Base-by-base conservation (phyloP, 1,139 yeast genomes). In the Sugiyamaella pinicola region DNA sequence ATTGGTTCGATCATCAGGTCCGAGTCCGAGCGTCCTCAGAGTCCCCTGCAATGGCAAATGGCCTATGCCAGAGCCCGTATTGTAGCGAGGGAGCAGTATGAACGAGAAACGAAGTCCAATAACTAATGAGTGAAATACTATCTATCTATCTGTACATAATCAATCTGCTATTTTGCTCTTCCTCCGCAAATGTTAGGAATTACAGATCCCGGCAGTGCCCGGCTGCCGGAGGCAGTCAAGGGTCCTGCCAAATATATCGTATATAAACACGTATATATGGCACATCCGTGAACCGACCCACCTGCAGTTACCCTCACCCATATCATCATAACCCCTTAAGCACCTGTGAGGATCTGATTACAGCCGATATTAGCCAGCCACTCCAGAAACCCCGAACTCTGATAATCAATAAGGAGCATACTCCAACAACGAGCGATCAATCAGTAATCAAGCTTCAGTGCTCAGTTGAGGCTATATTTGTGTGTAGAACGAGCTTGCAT, bases 1-100 rank as follows among this genome's bases (percentile, higher is more conserved):
- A 85, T 90, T 64, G 96, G 97, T 35, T 68, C 72, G 24, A 68
- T 91, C 28, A 91, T 91, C 61, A 83, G 98, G 75, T 87, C 96
- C 43, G 97, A 84, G 57, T 61, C 58, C 7, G 49, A 53, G 12
- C 53, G 59, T 15, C 66, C 67, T 21, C 60, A 57, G 28, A 53
- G 54, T 19, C 69, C 69, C n/a, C 52, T 63, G 29, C 67, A 66
- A 44, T 66, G 69, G 69, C 64, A 63, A 45, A 22, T 64, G 41
- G 64, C 66, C 19, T 64, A 62, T 46, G 61, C 62, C 17, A 54
- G 55, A 19, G 67, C 66, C 29, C 58, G 54, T 7, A 40, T 53
- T 13, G 52, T 38, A 4, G 42, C 43, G 15, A 26, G 48, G 35
- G 43, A 52, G 26, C 40, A 42, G 24, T 31, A 31, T n/a, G 45